These are phyloP conservation scores for Pythium rishiriense DNA, from an alignment of 352 stramenopile species.

Conservation along the genomic window DNA sequence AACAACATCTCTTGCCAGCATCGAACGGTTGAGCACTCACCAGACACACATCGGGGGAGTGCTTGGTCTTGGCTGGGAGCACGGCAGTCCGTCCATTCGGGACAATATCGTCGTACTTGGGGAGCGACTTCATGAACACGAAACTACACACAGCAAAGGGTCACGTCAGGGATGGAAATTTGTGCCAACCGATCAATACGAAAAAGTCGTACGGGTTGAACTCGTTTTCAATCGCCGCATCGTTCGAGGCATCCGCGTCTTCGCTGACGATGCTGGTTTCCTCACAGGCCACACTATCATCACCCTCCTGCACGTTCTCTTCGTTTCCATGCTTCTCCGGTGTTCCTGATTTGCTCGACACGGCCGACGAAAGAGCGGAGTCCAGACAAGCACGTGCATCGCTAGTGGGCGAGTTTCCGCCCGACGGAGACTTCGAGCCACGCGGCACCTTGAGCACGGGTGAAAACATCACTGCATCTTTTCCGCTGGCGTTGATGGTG, in stretches of 20 bases:
- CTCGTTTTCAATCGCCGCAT: slow-evolving; percentile 48
- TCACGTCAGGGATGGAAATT: neutral
- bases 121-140: slow-evolving; percentile 86
- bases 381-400: slow-evolving; percentile 37
- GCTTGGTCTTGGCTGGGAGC: slow-evolving; percentile 51
- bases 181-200: neutral
- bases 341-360: neutral
- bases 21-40: slow-evolving; percentile 28
- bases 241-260: slow-evolving; percentile 41
- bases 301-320: neutral
- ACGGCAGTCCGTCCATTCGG: slow-evolving; percentile 48
- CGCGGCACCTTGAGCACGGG: slow-evolving; percentile 61
- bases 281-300: slow-evolving; percentile 1
- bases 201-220: slow-evolving; percentile 73
- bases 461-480: slow-evolving; percentile 71
- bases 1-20: neutral
- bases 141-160: slow-evolving; percentile 44
- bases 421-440: slow-evolving; percentile 31
- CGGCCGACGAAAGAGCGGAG: slow-evolving; percentile 23
- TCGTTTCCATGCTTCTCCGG: slow-evolving; percentile 29
- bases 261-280: slow-evolving; percentile 26
- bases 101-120: slow-evolving; percentile 76
- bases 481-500: slow-evolving; percentile 25
- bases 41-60: slow-evolving; percentile 72
- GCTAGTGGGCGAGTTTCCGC: slow-evolving; percentile 28